A percentile compares a stretch with the other conserved stretches of the same genome.
phyloP scores from a whole-genome alignment of 192 early-diverging fungal species.

The Rhizoclosmatium sp. region DNA sequence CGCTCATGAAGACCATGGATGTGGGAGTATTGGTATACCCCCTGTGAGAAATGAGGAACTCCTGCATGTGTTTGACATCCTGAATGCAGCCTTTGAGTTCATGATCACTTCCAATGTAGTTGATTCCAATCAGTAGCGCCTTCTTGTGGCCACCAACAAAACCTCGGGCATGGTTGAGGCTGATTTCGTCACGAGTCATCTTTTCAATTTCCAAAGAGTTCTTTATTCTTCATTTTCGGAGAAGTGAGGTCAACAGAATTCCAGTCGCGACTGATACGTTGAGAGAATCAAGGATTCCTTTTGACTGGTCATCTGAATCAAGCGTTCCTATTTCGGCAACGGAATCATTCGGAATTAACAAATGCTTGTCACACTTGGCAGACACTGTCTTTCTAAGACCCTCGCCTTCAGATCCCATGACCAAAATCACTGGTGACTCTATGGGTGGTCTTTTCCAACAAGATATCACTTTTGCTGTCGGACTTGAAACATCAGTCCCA shows the following conservation, averaged over 20 bases:
- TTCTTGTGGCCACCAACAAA: conserved; percentile 42
- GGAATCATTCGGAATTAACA: conserved; percentile 56
- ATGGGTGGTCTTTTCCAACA: conserved; percentile 46
- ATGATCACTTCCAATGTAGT: conserved; percentile 59
- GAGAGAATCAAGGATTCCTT: conserved; percentile 53
- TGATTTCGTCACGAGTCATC: background rate
- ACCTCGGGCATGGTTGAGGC: conserved; percentile 13
- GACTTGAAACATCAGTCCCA: conserved; percentile 33
- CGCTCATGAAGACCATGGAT: conserved; percentile 49
- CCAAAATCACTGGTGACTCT: conserved; percentile 56
- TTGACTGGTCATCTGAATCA: conserved; percentile 32
- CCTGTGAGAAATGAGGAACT: conserved; percentile 12
- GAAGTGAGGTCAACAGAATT: conserved; percentile 43
- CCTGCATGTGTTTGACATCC: conserved; percentile 58
- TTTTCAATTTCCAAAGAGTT: background rate
- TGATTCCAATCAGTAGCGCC: conserved; percentile 64
- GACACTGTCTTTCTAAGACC: conserved; percentile 67
- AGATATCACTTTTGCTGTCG: background rate
- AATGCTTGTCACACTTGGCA: conserved; percentile 62
- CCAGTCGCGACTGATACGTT: conserved; percentile 54
- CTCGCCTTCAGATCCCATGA: conserved; percentile 73
- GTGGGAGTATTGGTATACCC: conserved; percentile 21
- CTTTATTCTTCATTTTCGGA: background rate
- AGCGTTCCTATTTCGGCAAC: background rate
- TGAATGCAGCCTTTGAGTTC: conserved; percentile 62